A percentile compares a stretch with the other conserved stretches of the same genome.
phyloP scores from a whole-genome alignment of 2,329 filamentous ascomycete genomes.

The Emmonsiellopsis sp. region DNA sequence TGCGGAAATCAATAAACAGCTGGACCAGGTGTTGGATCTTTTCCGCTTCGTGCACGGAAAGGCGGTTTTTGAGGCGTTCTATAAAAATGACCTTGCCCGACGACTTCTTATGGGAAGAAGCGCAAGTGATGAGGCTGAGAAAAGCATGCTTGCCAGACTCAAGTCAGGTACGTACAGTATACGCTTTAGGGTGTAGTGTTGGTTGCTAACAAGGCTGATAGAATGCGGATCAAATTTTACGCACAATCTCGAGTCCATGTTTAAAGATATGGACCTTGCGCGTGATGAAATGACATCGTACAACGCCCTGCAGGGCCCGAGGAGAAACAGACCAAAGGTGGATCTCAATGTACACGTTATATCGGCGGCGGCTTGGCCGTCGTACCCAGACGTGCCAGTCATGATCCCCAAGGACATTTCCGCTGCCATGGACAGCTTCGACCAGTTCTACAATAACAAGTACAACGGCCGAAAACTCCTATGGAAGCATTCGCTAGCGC shows the following conservation, averaged over 20 bases:
- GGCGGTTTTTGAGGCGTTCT: constrained; percentile 96
- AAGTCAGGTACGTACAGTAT: constrained; percentile 50
- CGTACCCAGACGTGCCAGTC: constrained; percentile 69
- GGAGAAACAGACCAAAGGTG: constrained; percentile 49
- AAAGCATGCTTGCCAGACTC: constrained; percentile 86
- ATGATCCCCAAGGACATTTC: constrained; percentile 68
- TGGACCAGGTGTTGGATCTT: constrained; percentile 86
- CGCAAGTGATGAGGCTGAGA: constrained; percentile 88
- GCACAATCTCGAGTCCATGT: constrained; percentile 97
- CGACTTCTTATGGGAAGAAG: constrained; percentile 85
- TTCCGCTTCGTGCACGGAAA: constrained; percentile 98
- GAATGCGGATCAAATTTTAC: constrained; percentile 94
- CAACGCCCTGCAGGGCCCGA: constrained; percentile 57
- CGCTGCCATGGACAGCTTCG: constrained; percentile 70
- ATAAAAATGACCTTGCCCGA: constrained; percentile 92
- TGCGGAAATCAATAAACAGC: constrained; percentile 78
- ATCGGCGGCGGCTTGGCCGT: constrained; percentile 87
- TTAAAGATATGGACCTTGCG: constrained; percentile 91
- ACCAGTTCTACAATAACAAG: constrained; percentile 77
- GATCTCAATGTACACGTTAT: constrained; percentile 82
- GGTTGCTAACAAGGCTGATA: constrained; percentile 12
- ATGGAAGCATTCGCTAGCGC: constrained; percentile 90
- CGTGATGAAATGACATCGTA: constrained; percentile 91
- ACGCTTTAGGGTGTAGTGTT: not conserved
- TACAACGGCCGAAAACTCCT: constrained; percentile 77